phyloP scores from a whole-genome alignment of 164 flowering plant species.

The Aristolochia contorta region DNA sequence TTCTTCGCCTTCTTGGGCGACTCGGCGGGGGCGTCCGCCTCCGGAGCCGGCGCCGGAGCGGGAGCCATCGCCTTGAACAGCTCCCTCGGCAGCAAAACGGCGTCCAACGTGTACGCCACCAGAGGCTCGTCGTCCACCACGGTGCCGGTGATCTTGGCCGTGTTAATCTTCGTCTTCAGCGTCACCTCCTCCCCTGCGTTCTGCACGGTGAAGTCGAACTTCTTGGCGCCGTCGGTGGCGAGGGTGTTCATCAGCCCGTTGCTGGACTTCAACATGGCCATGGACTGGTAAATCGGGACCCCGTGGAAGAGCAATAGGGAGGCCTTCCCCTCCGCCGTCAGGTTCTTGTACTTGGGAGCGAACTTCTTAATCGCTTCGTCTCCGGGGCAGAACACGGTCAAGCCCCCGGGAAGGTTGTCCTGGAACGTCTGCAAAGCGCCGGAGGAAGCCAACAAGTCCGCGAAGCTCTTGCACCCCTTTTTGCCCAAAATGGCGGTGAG shows the following conservation, averaged over 20 bases:
- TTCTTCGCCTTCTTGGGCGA: conserved; percentile 1
- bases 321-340: conserved; percentile 22
- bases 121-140: conserved; percentile 63
- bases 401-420: conserved; percentile 24
- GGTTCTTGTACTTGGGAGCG: conserved; percentile 32
- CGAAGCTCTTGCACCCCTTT: conserved; percentile 68
- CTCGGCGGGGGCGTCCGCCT: conserved; percentile 17
- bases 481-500: conserved; percentile 40
- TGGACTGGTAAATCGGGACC: conserved; percentile 25
- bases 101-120: conserved; percentile 46
- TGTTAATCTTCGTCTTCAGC: conserved; percentile 44
- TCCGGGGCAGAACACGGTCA: conserved; percentile 28
- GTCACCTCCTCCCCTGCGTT: conserved; percentile 32
- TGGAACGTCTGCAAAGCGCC: conserved; percentile 38
- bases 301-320: conserved; percentile 33
- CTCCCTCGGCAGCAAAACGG: conserved; percentile 71
- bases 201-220: conserved; percentile 28
- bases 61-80: conserved; percentile 50
- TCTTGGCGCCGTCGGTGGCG: conserved; percentile 29
- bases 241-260: conserved; percentile 35
- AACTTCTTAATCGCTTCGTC: conserved; percentile 21
- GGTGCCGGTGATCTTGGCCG: conserved; percentile 59
- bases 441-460: conserved; percentile 31
- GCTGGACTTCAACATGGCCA: conserved; percentile 30
- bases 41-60: conserved; percentile 48